phyloP scores from a whole-genome alignment of 768 basidiomycete genomes.

The Russula earlei region DNA sequence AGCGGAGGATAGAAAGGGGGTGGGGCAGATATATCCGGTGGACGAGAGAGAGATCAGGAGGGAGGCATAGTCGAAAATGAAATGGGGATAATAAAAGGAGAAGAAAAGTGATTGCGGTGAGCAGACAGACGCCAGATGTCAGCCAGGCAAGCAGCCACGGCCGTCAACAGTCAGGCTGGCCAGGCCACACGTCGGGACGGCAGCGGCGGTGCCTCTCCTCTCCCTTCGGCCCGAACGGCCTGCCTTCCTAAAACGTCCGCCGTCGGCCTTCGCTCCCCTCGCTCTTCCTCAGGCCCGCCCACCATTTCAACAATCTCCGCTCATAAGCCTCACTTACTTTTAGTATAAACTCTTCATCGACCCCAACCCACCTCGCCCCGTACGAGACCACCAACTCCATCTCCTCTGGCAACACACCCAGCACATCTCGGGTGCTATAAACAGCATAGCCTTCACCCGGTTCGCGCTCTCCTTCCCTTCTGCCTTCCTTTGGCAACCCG shows the following conservation, averaged over 20 bases:
- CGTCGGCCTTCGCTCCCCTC: constrained; percentile 4
- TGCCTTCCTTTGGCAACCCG: constrained; percentile 6
- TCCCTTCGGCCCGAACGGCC: neutral
- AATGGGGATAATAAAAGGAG: neutral
- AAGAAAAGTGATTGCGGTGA: too few species aligned
- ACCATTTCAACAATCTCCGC: constrained; percentile 47
- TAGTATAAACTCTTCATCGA: constrained; percentile 41
- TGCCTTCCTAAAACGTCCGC: neutral
- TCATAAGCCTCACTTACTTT: constrained; percentile 58
- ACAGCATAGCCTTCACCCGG: constrained; percentile 58
- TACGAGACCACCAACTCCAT: constrained; percentile 42
- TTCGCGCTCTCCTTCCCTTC: constrained; percentile 23
- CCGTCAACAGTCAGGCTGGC: too few species aligned
- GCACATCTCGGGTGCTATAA: constrained; percentile 57
- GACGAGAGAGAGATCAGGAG: neutral
- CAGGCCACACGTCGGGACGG: too few species aligned
- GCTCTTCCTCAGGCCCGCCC: constrained; percentile 22
- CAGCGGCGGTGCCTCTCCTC: too few species aligned
- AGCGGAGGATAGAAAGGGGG: neutral
- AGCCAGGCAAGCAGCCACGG: too few species aligned
- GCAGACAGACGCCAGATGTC: too few species aligned
- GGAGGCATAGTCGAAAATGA: constrained; percentile 3
- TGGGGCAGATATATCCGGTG: neutral
- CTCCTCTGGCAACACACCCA: constrained; percentile 46
- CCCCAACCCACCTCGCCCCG: constrained; percentile 48